A percentile compares a stretch with the other conserved stretches of the same genome.
These are phyloP conservation scores for Tilletia indica DNA, from an alignment of 1,284 basidiomycete genomes.

Conservation along the genomic window DNA sequence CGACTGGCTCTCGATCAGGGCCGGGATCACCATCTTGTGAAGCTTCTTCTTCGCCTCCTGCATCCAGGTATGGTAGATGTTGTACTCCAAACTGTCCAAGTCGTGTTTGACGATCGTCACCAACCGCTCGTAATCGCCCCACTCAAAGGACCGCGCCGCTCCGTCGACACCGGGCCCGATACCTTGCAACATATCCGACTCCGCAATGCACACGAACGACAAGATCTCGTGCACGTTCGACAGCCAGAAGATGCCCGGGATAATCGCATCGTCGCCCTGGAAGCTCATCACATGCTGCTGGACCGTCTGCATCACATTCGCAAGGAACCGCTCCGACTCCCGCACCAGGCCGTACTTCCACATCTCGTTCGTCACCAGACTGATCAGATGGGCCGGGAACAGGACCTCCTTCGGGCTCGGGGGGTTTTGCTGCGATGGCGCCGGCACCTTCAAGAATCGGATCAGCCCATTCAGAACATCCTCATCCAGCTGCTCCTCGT, in stretches of 20 bases:
- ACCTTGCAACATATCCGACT: conserved; percentile 95
- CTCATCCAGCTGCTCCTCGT: conserved; percentile 85
- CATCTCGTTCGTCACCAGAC: conserved; percentile 97
- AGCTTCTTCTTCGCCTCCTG: conserved; percentile 95
- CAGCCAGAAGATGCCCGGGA: conserved; percentile 97
- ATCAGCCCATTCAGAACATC: conserved; percentile 90
- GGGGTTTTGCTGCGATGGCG: conserved; percentile 83
- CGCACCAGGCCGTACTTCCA: conserved; percentile 98
- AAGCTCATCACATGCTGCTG: conserved; percentile 95
- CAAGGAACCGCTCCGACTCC: conserved; percentile 95
- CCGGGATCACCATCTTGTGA: conserved; percentile 97
- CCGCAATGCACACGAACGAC: conserved; percentile 97
- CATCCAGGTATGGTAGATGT: conserved; percentile 99
- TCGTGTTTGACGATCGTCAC: conserved; percentile 98
- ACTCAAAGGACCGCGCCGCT: conserved; percentile 86
- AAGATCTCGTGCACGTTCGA: conserved; percentile 99
- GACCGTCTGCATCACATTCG: conserved; percentile 97
- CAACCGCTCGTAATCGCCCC: conserved; percentile 93
- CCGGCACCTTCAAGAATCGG: conserved; percentile 86
- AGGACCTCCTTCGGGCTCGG: conserved; percentile 94
- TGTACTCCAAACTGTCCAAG: conserved; percentile 95
- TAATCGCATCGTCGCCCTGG: conserved; percentile 87
- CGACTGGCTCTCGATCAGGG: conserved; percentile 94
- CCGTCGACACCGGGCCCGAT: conserved; percentile 90
- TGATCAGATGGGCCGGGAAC: conserved; percentile 99